Base-by-base conservation (phyloP, 441 rosid genomes). In the Croton setiger region DNA sequence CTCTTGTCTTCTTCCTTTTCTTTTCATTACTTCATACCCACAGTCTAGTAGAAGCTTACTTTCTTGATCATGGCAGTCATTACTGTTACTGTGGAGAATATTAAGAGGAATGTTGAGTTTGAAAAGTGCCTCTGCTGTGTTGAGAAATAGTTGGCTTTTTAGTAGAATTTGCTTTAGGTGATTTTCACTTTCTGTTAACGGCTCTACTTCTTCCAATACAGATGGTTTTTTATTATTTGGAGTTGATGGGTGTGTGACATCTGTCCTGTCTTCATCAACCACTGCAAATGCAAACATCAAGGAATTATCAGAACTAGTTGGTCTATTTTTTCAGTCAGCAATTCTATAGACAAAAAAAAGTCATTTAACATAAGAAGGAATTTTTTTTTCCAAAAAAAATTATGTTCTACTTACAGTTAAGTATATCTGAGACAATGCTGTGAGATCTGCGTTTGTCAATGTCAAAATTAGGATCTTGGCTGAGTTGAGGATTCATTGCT, bases 61-160 rank as follows among this genome's bases (percentile, higher is more conserved):
- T 53, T 85, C 83, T 68, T 80, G 80, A 54, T 80, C 84, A 10
- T 53, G 80, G 62, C 33, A 72, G 47, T 79, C 69, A 27, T 49
- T 72, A 4, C 67, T 69, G 3, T 75, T 63, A 43, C 44, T 48
- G 8, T 74, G 60, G 68, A 77, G 80, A 61, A 80, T 66, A 76
- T 36, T 59, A 44, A 53, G 53, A 43, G 93, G 90, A 67, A 84
- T 88, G 79, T 85, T 79, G 64, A 89, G 87, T 71, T 82, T 82
- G 91, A 88, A 88, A 63, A 88, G 88, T 55, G 90, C 91, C 72
- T 88, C 86, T 66, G 91, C 86, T 12, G 98, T 87, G 82, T 87
- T 74, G 39, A 89, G 72, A 75, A 92, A 90, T 68, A 82, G 69
- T 60, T 85, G 92, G 74, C 86, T 87, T 76, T 82, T 84, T 62